Evolutionary conservation across 139 green algal species (phyloP).

Genomic region (Micractinium sp.): DNA sequence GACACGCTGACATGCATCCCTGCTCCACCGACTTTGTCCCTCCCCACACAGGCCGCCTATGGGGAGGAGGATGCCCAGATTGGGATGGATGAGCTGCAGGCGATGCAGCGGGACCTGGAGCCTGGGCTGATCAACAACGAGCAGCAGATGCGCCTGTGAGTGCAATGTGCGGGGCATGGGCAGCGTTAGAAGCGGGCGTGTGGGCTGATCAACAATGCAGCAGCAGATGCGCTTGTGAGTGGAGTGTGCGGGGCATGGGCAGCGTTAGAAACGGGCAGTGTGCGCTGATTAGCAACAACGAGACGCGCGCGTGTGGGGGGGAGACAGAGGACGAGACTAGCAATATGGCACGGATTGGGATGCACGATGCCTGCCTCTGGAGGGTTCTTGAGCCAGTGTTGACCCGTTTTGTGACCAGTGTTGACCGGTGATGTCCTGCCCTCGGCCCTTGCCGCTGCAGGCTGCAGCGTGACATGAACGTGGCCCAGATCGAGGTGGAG

Average conservation of each 20-base stretch:
- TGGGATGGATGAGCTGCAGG: constrained; percentile 52
- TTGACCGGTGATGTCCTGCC: not conserved
- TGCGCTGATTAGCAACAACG: no score
- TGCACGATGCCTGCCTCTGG: no score
- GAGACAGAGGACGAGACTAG: no score
- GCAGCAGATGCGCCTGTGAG: constrained; percentile 16
- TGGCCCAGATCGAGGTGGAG: constrained; percentile 39
- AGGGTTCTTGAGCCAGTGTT: no score
- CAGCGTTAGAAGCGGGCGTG: no score
- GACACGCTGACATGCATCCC: not conserved
- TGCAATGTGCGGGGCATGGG: not conserved
- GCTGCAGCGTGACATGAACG: not conserved
- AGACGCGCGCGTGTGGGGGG: no score
- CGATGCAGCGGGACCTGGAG: constrained; percentile 28
- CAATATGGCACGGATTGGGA: no score
- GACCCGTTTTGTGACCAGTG: no score
- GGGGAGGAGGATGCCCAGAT: constrained; percentile 38
- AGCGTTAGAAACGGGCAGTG: not conserved
- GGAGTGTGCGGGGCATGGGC: not conserved
- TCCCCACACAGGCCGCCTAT: constrained; percentile 20
- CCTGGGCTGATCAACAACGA: constrained; percentile 19
- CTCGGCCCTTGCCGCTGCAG: constrained; percentile 1
- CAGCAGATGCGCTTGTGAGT: not conserved
- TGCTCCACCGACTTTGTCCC: not conserved
- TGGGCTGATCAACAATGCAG: constrained; percentile 2